Evolutionary conservation across 148 eudicot genomes (phyloP).

Genomic region (Nepenthes mirabilis): DNA sequence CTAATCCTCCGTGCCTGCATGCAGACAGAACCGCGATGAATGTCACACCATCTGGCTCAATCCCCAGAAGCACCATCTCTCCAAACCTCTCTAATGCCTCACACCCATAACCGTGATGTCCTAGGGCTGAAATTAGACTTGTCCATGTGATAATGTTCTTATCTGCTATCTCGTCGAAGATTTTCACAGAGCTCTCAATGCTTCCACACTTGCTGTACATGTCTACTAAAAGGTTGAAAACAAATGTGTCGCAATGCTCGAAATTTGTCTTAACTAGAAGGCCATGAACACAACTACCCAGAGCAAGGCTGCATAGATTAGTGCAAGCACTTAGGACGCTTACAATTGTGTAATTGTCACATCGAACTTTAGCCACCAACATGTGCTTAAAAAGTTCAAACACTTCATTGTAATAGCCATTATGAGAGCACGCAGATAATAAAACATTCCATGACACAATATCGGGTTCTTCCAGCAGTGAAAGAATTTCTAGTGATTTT

Average conservation of each 20-base stretch:
- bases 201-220: conserved; percentile 86
- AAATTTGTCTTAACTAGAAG: conserved; percentile 37
- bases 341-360: conserved; percentile 52
- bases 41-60: conserved; percentile 45
- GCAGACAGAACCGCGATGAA: conserved; percentile 56
- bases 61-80: conserved; percentile 44
- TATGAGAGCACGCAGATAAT: conserved; percentile 61
- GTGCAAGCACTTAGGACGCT: conserved; percentile 53
- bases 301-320: conserved; percentile 39
- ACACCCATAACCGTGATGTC: conserved; percentile 43
- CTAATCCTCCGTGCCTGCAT: conserved; percentile 63
- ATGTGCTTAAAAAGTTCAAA: conserved; percentile 59
- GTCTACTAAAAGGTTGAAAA: conserved; percentile 46
- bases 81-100: conserved; percentile 44
- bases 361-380: conserved; percentile 29
- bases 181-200: conserved; percentile 30
- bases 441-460: conserved; percentile 59
- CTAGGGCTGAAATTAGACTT: conserved; percentile 44
- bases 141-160: conserved; percentile 67
- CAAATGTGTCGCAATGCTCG: conserved; percentile 39
- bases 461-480: conserved; percentile 46
- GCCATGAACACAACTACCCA: conserved; percentile 62
- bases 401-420: conserved; percentile 49
- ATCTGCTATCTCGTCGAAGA: conserved; percentile 29
- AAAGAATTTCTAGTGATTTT: conserved; percentile 45